Percentiles rank a stretch among this genome's conserved stretches.
Evolutionary conservation across 1,139 yeast species (phyloP).

Genomic region (Spathaspora sp.): DNA sequence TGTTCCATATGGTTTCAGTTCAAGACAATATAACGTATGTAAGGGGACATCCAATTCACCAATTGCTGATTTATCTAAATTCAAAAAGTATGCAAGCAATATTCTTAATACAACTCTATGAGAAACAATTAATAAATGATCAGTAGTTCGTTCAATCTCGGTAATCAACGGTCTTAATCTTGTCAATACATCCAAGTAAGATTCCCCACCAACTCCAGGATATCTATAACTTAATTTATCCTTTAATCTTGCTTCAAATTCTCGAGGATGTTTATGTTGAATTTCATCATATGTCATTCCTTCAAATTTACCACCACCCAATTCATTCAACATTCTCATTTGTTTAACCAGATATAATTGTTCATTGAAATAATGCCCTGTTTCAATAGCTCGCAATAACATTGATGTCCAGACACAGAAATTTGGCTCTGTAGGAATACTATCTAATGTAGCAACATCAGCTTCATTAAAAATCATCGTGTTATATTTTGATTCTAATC

Average conservation of each 20-base stretch:
- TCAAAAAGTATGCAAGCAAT: slow-evolving; percentile 83
- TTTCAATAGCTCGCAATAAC: slow-evolving; percentile 74
- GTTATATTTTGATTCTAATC: slow-evolving; percentile 43
- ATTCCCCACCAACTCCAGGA: slow-evolving; percentile 98
- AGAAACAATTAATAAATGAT: slow-evolving; percentile 77
- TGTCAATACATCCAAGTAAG: slow-evolving; percentile 88
- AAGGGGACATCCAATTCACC: slow-evolving; percentile 92
- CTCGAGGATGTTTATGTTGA: slow-evolving; percentile 67
- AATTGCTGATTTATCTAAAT: slow-evolving; percentile 76
- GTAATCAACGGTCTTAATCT: slow-evolving; percentile 87
- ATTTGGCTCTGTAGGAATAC: slow-evolving; percentile 58
- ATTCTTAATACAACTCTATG: slow-evolving; percentile 92
- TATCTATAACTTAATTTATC: slow-evolving; percentile 83
- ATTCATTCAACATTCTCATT: slow-evolving; percentile 90
- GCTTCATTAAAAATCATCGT: slow-evolving; percentile 25
- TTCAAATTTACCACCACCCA: slow-evolving; percentile 90
- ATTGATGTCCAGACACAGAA: slow-evolving; percentile 94
- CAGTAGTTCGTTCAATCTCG: slow-evolving; percentile 89
- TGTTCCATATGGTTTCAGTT: slow-evolving; percentile 93
- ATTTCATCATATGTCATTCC: slow-evolving; percentile 90
- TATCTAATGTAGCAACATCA: slow-evolving; percentile 25
- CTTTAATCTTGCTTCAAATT: slow-evolving; percentile 70
- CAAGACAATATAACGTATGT: slow-evolving; percentile 85
- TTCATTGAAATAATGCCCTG: slow-evolving; percentile 73
- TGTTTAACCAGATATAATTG: slow-evolving; percentile 77